These are phyloP conservation scores for Colletotrichum cereale DNA, from an alignment of 2,329 filamentous ascomycete genomes.

Conservation along the genomic window DNA sequence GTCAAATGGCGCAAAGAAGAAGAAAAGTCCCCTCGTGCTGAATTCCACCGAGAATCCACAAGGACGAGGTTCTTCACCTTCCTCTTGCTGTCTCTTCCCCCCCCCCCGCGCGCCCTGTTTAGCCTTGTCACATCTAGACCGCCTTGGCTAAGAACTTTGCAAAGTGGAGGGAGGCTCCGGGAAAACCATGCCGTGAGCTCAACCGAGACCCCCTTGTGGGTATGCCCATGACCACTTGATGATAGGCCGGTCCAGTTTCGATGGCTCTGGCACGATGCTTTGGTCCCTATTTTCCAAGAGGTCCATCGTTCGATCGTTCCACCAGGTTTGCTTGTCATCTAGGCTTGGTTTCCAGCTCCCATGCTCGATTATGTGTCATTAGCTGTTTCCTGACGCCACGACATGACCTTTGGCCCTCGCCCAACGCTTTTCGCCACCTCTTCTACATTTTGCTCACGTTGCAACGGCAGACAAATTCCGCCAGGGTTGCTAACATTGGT, in stretches of 20 bases:
- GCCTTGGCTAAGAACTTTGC: conserved; percentile 20
- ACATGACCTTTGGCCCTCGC: neutral
- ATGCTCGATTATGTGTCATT: neutral
- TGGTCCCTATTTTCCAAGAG: neutral
- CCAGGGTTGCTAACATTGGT: neutral
- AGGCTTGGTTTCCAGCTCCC: too few species aligned
- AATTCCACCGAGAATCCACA: conserved; percentile 19
- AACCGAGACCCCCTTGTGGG: neutral
- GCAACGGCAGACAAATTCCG: neutral
- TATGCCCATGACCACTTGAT: neutral
- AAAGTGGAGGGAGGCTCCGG: conserved; percentile 18
- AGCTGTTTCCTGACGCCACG: neutral
- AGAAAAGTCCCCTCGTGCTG: conserved; percentile 22
- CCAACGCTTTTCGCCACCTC: neutral
- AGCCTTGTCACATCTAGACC: neutral
- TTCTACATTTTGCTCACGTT: neutral
- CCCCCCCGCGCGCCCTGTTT: neutral
- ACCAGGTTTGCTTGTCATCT: neutral
- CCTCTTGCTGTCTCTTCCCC: neutral
- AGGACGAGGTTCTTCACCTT: neutral
- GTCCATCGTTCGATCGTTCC: neutral
- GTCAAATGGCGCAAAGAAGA: neutral
- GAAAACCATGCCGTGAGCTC: conserved; percentile 24
- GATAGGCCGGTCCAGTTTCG: neutral
- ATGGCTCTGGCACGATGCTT: neutral